Percentiles rank a stretch among this genome's conserved stretches.
Evolutionary conservation across 2,329 filamentous ascomycete species (phyloP).

Genomic region (Anisogramma anomala): DNA sequence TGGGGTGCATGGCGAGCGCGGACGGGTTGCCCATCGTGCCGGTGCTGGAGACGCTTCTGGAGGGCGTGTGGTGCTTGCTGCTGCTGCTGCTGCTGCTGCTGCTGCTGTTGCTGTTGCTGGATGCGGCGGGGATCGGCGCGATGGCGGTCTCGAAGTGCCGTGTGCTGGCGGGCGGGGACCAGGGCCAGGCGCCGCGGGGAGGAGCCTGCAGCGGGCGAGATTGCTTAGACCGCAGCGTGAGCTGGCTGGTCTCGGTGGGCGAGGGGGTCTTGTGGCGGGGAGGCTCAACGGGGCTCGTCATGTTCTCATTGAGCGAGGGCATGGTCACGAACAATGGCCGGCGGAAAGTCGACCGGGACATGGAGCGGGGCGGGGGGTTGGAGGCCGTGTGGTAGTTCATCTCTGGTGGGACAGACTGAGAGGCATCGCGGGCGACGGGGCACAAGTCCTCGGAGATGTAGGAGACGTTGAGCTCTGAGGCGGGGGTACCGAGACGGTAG

Average conservation of each 20-base stretch:
- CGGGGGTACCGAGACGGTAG: constrained; percentile 74
- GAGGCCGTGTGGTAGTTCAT: constrained; percentile 61
- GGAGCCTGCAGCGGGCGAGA: constrained; percentile 38
- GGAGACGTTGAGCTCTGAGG: constrained; percentile 83
- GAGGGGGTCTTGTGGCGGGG: constrained; percentile 24
- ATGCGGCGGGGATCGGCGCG: constrained; percentile 22
- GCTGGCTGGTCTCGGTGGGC: constrained; percentile 26
- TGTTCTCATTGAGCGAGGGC: constrained; percentile 58
- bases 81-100: constrained; percentile 16
- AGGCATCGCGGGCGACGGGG: constrained; percentile 64
- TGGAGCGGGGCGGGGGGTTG: constrained; percentile 30
- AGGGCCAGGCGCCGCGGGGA: constrained; percentile 44
- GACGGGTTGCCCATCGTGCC: constrained; percentile 20
- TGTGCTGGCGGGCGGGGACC: constrained; percentile 35
- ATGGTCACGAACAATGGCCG: constrained; percentile 59
- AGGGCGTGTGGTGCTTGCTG: constrained; percentile 14
- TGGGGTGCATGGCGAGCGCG: constrained; percentile 15
- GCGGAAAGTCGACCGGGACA: constrained; percentile 45
- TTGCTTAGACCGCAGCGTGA: constrained; percentile 23
- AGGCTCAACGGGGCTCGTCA: constrained; percentile 29
- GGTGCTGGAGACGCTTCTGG: constrained; percentile 19
- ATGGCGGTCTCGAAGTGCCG: constrained; percentile 34
- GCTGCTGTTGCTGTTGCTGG: constrained; percentile 7
- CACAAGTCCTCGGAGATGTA: constrained; percentile 61
- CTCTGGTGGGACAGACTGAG: constrained; percentile 85